A percentile compares a stretch with the other conserved stretches of the same genome.
These are phyloP conservation scores for Fragaria nilgerrensis DNA, from an alignment of 306 rosid species.

Conservation along the genomic window DNA sequence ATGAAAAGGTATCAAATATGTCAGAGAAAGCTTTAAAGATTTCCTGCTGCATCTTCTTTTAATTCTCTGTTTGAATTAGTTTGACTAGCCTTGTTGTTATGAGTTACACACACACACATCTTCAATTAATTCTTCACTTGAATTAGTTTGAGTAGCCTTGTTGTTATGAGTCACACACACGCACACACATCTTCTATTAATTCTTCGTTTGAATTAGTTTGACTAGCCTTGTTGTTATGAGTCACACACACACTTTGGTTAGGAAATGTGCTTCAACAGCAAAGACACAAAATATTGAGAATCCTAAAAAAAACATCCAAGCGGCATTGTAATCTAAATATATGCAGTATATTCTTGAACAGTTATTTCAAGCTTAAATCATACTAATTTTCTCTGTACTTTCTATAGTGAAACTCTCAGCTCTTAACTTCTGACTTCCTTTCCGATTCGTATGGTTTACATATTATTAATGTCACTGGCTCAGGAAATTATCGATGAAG, in stretches of 20 bases:
- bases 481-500: constrained; percentile 52
- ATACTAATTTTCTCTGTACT: constrained; percentile 16
- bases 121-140: background rate
- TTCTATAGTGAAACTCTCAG: constrained; percentile 10
- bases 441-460: constrained; percentile 3
- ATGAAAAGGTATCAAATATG: background rate
- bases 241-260: background rate
- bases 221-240: background rate
- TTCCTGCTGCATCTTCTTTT: background rate
- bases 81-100: too few species aligned
- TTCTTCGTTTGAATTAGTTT: background rate
- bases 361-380: background rate
- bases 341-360: too few species aligned
- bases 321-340: too few species aligned
- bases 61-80: too few species aligned
- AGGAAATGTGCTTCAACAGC: background rate
- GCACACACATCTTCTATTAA: background rate
- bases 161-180: background rate
- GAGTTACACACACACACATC: too few species aligned
- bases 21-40: background rate
- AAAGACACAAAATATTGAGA: background rate
- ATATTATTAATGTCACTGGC: constrained; percentile 17
- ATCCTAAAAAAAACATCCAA: too few species aligned
- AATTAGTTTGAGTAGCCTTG: background rate
- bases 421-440: constrained; percentile 14